Evolutionary conservation across 345 rosid species (phyloP).

Genomic region (Triadica sebifera): DNA sequence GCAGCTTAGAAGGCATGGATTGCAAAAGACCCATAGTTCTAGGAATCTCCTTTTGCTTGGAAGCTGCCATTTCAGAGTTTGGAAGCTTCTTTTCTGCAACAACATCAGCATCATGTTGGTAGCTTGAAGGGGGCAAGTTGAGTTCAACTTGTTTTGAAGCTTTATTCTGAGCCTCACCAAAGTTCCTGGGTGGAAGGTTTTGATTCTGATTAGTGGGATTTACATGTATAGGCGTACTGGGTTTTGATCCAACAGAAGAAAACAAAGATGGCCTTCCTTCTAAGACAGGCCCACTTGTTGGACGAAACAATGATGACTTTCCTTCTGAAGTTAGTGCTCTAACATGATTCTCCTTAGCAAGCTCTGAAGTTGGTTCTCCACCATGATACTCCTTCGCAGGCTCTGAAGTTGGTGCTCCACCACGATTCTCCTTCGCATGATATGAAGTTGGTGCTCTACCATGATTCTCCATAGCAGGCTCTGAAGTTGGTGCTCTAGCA

Average conservation of each 20-base stretch:
- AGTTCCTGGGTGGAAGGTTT: conserved; percentile 35
- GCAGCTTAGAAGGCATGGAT: conserved; percentile 42
- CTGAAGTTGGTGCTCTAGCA: conserved; percentile 23
- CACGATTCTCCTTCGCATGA: conserved; percentile 32
- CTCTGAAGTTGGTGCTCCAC: conserved; percentile 30
- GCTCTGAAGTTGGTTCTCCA: conserved; percentile 28
- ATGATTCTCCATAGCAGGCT: conserved; percentile 35
- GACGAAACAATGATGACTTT: conserved; percentile 37
- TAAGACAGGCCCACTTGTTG: conserved; percentile 31
- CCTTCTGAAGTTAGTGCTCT: conserved; percentile 35
- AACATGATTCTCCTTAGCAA: conserved; percentile 31
- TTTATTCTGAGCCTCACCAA: conserved; percentile 44
- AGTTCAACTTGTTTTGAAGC: conserved; percentile 69
- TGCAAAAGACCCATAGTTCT: conserved; percentile 40
- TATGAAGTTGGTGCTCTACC: conserved; percentile 30
- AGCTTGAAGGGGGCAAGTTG: conserved; percentile 63
- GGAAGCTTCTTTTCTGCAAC: conserved; percentile 41
- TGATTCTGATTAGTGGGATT: conserved; percentile 38
- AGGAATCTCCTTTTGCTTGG: conserved; percentile 38
- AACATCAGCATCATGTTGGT: conserved; percentile 41
- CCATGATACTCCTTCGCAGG: conserved; percentile 30
- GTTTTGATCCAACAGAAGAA: conserved; percentile 36
- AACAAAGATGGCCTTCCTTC: conserved; percentile 41
- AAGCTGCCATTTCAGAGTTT: conserved; percentile 34
- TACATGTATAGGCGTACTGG: conserved; percentile 20